Base-by-base conservation (phyloP, 2,329 filamentous ascomycete genomes). In the Ophiocordyceps camponoti-rufipedis region DNA sequence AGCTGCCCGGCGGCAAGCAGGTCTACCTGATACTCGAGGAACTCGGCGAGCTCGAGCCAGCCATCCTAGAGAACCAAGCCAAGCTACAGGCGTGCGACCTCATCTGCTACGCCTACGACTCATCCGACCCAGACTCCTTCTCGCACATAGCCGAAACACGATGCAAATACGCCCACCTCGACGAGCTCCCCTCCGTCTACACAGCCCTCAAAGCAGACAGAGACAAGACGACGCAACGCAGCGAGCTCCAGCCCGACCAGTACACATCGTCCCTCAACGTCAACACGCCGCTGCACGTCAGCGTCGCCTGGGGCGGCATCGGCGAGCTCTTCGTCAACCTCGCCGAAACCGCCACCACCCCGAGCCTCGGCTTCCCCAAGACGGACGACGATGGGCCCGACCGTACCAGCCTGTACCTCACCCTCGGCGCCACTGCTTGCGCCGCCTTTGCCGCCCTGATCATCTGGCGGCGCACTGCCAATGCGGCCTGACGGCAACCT, bases 1-100 rank as follows among this genome's bases (percentile, higher is more conserved):
- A 98, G 59, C 74, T 98, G 1, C 87, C 86, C 42, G 91, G 91
- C 10, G 91, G 91, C 44, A 94, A 94, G 60, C 91, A 98, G 63
- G 94, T 88, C 61, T 96, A 98, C 58, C 72, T 98, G 32, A 96
- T 98, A 48, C 71, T 96, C 23, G 85, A 94, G 56, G 91, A 98
- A 62, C 79, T 96, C 1, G 91, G 91, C 32, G 87, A 96, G 62
- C 70, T 94, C n/a, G 91, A 96, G 61, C 83, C 86, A 0, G 91
- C 91, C 12, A 87, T 96, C 46, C 69, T 98, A 3, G 91, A 96
- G 47, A 98, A 98, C 57, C 79, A 81, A 56, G 75, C 79, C 41
- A 94, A 93, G 62, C 71, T 98, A 13, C 86, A 94, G 55, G 80
- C 87, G 6, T 96, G 89, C 62, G 91, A 98, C 61, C 72, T 98